Conservation (phyloP, 805 yeast species). For the Metschnikowia lochheadii region DNA sequence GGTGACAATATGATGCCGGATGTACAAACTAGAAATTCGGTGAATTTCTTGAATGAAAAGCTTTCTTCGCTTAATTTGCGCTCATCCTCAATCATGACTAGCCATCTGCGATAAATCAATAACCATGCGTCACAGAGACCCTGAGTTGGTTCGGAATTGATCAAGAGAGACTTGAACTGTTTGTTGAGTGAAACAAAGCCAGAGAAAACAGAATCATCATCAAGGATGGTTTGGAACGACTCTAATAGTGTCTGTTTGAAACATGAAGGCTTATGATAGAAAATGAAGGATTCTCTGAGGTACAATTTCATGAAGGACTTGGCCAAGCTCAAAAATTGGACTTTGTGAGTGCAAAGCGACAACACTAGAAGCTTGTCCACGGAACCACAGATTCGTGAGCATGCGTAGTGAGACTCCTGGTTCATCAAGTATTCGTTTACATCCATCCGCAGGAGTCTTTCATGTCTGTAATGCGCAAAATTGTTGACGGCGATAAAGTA, state of each 20-base stretch:
- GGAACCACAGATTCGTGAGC: slow-evolving; percentile 29
- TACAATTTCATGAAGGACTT: slow-evolving; percentile 36
- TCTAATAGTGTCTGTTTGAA: slow-evolving; percentile 22
- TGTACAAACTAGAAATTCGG: slow-evolving; percentile 69
- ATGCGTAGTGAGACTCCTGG: slow-evolving; percentile 11
- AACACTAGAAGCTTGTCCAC: slow-evolving; percentile 51
- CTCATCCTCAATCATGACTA: slow-evolving; percentile 24
- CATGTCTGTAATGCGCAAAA: slow-evolving; percentile 27
- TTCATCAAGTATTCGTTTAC: slow-evolving; percentile 13
- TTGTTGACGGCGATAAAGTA: slow-evolving; percentile 33
- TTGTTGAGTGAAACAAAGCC: slow-evolving; percentile 75
- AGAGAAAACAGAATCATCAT: slow-evolving; percentile 56
- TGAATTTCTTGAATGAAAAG: slow-evolving; percentile 56
- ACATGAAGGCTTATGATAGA: slow-evolving; percentile 6
- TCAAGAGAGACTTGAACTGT: slow-evolving; percentile 43
- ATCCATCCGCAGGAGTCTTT: slow-evolving; percentile 11
- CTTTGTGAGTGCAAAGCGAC: slow-evolving; percentile 48
- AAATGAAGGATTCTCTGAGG: slow-evolving; percentile 16
- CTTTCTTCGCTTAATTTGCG: slow-evolving; percentile 35
- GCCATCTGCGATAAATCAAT: slow-evolving; percentile 51
- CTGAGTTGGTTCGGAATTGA: slow-evolving; percentile 32
- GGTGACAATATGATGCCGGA: slow-evolving; percentile 56
- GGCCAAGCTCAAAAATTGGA: slow-evolving; percentile 47
- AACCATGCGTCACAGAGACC: slow-evolving; percentile 40
- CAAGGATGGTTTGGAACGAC: slow-evolving; percentile 24